These are phyloP conservation scores for Alternaria sp. DNA, from an alignment of 2,329 filamentous ascomycete genomes.

Conservation along the genomic window DNA sequence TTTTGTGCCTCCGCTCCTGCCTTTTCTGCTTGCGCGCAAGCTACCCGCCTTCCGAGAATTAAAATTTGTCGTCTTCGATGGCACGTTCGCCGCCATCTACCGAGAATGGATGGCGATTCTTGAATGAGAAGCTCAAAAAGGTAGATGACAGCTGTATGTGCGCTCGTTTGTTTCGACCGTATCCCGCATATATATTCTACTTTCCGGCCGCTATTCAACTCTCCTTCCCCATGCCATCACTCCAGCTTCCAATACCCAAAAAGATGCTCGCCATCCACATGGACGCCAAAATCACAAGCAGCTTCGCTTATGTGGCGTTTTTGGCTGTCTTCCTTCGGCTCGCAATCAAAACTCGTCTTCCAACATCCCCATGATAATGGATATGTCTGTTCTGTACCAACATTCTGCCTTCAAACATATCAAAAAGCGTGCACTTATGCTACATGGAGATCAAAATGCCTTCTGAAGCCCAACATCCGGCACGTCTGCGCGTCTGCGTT, in stretches of 20 bases:
- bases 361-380: accelerated
- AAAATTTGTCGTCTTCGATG: no score
- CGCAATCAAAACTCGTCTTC: neutral
- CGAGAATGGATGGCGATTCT: no score
- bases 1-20: neutral
- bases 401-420: neutral
- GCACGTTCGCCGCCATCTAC: no score
- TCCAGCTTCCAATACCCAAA: neutral
- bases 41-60: no score
- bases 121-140: no score
- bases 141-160: neutral
- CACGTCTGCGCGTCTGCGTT: neutral
- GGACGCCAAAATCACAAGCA: no score
- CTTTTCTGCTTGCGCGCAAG: neutral
- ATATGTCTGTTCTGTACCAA: neutral
- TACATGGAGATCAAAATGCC: neutral
- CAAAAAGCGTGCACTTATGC: neutral
- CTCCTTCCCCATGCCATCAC: neutral
- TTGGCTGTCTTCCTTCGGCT: neutral
- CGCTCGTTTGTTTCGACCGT: neutral
- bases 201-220: neutral
- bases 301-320: neutral
- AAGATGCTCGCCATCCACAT: no score
- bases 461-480: accelerated
- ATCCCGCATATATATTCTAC: neutral